These are phyloP conservation scores for Pelargonium nanum DNA, from an alignment of 345 rosid species.

Conservation along the genomic window DNA sequence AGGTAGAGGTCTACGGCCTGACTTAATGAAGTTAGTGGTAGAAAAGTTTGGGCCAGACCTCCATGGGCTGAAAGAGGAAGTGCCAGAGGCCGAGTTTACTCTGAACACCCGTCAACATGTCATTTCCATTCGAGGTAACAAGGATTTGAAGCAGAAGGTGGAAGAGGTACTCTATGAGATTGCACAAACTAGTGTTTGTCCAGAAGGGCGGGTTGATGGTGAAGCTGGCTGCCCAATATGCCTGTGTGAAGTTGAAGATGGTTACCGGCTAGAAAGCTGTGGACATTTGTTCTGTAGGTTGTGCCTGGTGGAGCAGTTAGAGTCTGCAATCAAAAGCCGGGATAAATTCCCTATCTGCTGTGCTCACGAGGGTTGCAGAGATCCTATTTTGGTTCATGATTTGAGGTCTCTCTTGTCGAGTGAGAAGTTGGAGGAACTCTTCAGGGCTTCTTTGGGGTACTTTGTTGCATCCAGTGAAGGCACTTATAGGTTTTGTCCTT, in stretches of 20 bases:
- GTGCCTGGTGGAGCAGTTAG: slow-evolving; percentile 74
- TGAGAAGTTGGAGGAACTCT: slow-evolving; percentile 73
- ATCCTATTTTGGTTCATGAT: slow-evolving; percentile 46
- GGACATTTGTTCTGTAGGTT: slow-evolving; percentile 54
- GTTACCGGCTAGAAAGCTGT: slow-evolving; percentile 68
- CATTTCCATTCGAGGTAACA: slow-evolving; percentile 50
- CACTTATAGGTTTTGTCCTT: slow-evolving; percentile 62
- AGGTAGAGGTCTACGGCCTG: slow-evolving; percentile 45
- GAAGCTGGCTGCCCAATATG: slow-evolving; percentile 63
- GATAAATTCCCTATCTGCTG: slow-evolving; percentile 65
- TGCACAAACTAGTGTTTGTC: slow-evolving; percentile 21
- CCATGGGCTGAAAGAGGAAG: slow-evolving; percentile 47
- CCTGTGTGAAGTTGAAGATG: slow-evolving; percentile 71
- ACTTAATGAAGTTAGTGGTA: slow-evolving; percentile 68
- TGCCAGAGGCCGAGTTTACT: slow-evolving; percentile 48
- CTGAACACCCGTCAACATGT: slow-evolving; percentile 50
- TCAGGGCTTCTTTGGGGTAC: slow-evolving; percentile 57
- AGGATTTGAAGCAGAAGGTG: slow-evolving; percentile 45
- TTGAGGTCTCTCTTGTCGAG: slow-evolving; percentile 43
- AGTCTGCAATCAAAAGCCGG: slow-evolving; percentile 50
- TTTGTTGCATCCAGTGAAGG: slow-evolving; percentile 58
- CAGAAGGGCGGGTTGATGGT: slow-evolving; percentile 13
- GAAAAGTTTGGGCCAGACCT: slow-evolving; percentile 69
- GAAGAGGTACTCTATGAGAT: slow-evolving; percentile 50
- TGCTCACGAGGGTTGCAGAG: slow-evolving; percentile 37